Percentiles rank a stretch among this genome's conserved stretches.
Conservation (phyloP, 305 asterid species). For the Rubia balearica region DNA sequence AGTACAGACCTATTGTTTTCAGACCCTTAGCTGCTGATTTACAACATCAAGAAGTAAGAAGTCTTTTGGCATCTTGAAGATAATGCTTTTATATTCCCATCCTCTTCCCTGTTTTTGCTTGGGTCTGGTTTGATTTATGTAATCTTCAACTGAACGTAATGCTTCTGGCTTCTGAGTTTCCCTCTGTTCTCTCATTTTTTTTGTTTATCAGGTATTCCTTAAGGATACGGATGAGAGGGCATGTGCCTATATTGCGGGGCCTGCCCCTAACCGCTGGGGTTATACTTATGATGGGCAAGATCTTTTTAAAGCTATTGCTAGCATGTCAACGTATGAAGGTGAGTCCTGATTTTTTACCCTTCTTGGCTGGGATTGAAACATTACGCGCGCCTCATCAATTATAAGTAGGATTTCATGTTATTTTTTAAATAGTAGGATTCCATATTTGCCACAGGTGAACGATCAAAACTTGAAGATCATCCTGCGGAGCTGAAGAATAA, state of each 20-base stretch:
- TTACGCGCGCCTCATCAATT: neutral
- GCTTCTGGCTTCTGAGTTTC: neutral
- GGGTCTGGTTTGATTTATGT: neutral
- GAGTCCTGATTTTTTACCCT: conserved; percentile 22
- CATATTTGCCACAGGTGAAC: conserved; percentile 39
- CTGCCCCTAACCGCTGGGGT: conserved; percentile 99
- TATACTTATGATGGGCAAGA: conserved; percentile 74
- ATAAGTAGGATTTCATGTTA: neutral
- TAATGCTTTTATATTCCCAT: conserved; percentile 9
- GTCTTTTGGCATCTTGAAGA: conserved; percentile 15
- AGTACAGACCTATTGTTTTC: conserved; percentile 63
- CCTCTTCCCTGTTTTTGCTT: neutral
- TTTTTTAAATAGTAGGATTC: neutral
- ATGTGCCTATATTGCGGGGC: conserved; percentile 97
- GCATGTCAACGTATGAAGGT: conserved; percentile 40
- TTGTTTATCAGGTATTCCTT: conserved; percentile 65
- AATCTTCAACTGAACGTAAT: neutral
- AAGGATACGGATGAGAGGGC: conserved; percentile 99
- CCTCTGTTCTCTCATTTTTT: neutral
- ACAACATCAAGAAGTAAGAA: conserved; percentile 87
- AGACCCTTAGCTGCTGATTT: conserved; percentile 54
- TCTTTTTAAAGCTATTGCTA: conserved; percentile 51
- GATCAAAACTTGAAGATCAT: conserved; percentile 29
- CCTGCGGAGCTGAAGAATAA: conserved; percentile 27
- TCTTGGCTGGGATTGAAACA: neutral